Conservation (phyloP, 208 protist genomes). For the Wallacemonas sp. region DNA sequence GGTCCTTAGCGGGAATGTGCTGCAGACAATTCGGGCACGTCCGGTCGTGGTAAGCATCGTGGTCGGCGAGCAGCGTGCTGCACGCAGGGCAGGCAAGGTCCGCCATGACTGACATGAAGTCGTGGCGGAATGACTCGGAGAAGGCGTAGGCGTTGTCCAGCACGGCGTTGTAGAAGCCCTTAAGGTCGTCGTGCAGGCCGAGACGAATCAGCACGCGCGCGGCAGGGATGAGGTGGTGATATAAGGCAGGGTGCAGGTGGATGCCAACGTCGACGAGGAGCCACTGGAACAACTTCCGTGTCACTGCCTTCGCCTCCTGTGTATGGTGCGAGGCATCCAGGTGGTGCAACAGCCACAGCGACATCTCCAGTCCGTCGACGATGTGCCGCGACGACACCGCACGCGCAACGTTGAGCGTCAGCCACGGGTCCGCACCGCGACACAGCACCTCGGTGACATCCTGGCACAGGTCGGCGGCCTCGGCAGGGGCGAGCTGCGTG, state of each 20-base stretch:
- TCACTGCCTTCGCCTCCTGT: slow-evolving; percentile 61
- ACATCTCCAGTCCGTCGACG: slow-evolving; percentile 80
- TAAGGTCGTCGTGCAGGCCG: slow-evolving; percentile 62
- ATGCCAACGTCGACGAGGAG: slow-evolving; percentile 77
- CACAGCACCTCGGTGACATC: slow-evolving; percentile 69
- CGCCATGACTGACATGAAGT: slow-evolving; percentile 68
- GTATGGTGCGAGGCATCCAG: slow-evolving; percentile 75
- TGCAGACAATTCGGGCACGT: slow-evolving; percentile 66
- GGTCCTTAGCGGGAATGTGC: slow-evolving; percentile 55
- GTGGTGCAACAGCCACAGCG: slow-evolving; percentile 76
- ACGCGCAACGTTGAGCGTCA: slow-evolving; percentile 76
- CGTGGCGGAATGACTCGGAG: slow-evolving; percentile 47
- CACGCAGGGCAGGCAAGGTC: slow-evolving; percentile 80
- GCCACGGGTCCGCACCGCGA: slow-evolving; percentile 77
- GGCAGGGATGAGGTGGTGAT: slow-evolving; percentile 70
- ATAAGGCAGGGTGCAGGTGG: slow-evolving; percentile 68
- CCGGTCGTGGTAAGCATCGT: slow-evolving; percentile 65
- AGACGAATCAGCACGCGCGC: slow-evolving; percentile 73
- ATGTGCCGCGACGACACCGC: slow-evolving; percentile 52
- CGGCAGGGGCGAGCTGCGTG: slow-evolving; percentile 34
- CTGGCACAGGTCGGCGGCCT: slow-evolving; percentile 57
- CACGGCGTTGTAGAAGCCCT: slow-evolving; percentile 74
- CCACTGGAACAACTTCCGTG: slow-evolving; percentile 77
- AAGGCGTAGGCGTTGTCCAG: slow-evolving; percentile 77
- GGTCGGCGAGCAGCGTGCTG: slow-evolving; percentile 49